Percentiles rank a stretch among this genome's conserved stretches.
Conservation (phyloP, 352 stramenopile species). For the Globisporangium iwayamae region DNA sequence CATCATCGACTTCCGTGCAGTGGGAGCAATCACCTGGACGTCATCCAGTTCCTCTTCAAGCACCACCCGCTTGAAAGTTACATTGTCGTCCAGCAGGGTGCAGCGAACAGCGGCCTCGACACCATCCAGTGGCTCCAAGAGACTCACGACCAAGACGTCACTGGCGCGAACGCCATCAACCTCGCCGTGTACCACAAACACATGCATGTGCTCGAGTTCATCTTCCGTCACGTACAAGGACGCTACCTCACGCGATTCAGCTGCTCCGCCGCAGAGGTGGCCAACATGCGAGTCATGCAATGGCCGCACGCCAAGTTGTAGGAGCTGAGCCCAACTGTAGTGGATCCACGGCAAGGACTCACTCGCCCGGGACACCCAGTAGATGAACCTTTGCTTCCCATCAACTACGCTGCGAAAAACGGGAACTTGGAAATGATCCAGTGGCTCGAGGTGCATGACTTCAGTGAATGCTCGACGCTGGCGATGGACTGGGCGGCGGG, state of each 20-base stretch:
- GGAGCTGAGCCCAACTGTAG: neutral
- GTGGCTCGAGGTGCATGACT: neutral
- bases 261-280: neutral
- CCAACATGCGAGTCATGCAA: neutral
- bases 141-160: neutral
- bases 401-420: neutral
- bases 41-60: too few species aligned
- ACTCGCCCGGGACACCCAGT: neutral
- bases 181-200: neutral
- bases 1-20: too few species aligned
- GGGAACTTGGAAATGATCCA: neutral
- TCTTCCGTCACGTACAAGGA: neutral
- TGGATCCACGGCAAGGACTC: neutral
- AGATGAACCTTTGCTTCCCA: neutral
- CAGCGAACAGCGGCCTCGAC: neutral
- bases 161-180: neutral
- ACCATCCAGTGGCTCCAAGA: neutral
- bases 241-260: neutral
- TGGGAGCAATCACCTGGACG: too few species aligned
- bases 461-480: neutral
- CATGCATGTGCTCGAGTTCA: neutral
- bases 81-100: too few species aligned
- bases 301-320: neutral
- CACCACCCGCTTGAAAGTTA: too few species aligned
- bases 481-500: slow-evolving; percentile 1